These are phyloP conservation scores for Oxytropis ochrocephala DNA, from an alignment of 306 rosid species.

Conservation along the genomic window DNA sequence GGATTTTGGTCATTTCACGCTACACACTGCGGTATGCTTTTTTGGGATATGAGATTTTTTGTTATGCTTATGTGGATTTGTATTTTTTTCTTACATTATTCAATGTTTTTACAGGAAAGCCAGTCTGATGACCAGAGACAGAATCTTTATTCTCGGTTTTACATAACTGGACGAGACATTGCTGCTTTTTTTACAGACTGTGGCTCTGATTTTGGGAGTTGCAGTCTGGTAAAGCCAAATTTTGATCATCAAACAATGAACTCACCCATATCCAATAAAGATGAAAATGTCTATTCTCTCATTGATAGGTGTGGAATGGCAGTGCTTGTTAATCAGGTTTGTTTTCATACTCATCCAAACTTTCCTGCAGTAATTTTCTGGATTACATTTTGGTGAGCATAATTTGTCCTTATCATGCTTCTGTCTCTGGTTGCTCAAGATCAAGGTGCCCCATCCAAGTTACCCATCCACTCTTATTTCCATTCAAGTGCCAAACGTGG, in stretches of 20 bases:
- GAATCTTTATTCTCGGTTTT: constrained; percentile 72
- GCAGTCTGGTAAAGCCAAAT: constrained; percentile 39
- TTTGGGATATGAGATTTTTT: constrained; percentile 3
- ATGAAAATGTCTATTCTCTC: constrained; percentile 54
- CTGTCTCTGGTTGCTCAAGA: constrained; percentile 36
- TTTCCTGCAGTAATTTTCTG: background rate
- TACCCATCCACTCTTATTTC: constrained; percentile 83
- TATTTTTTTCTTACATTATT: constrained; percentile 24
- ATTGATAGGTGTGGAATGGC: constrained; percentile 97
- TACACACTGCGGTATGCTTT: constrained; percentile 70
- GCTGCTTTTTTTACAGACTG: constrained; percentile 86
- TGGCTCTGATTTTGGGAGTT: constrained; percentile 57
- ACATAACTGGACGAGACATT: constrained; percentile 85
- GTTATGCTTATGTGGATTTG: constrained; percentile 18
- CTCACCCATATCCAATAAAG: constrained; percentile 27
- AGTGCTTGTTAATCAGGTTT: constrained; percentile 86
- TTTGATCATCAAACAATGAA: constrained; percentile 28
- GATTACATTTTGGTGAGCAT: background rate
- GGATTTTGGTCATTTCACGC: constrained; percentile 95
- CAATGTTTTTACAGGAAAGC: constrained; percentile 48
- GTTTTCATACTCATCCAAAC: background rate
- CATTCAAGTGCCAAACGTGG: constrained; percentile 92
- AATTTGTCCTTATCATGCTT: constrained; percentile 13
- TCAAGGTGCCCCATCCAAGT: constrained; percentile 90
- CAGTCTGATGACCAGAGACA: constrained; percentile 63